Percentiles rank a stretch among this genome's conserved stretches.
These are phyloP conservation scores for Mimosa pudica DNA, from an alignment of 306 rosid genomes.

Conservation along the genomic window DNA sequence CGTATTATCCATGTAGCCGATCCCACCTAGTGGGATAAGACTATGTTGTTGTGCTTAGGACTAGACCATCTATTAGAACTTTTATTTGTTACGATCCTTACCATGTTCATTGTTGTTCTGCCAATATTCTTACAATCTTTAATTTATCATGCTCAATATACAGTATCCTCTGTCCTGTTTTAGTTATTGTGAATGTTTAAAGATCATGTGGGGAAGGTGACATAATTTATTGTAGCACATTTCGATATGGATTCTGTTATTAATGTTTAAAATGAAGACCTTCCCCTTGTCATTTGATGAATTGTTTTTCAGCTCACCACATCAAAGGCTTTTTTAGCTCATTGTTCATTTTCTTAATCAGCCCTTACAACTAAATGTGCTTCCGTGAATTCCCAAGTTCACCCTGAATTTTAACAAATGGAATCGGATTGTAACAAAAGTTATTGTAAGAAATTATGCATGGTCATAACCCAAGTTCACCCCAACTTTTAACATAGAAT, in stretches of 20 bases:
- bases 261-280: not conserved
- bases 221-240: not conserved
- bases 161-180: not conserved
- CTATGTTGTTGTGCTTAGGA: not conserved
- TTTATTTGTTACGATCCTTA: not conserved
- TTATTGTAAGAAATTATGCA: not conserved
- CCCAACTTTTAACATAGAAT: not conserved
- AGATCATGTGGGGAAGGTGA: conserved; percentile 1
- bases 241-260: not conserved
- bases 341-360: not conserved
- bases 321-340: not conserved
- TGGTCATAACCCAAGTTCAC: not conserved
- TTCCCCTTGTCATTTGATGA: not conserved
- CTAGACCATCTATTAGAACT: not conserved
- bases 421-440: not conserved
- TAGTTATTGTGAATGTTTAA: not conserved
- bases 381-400: not conserved
- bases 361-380: not conserved
- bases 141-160: not conserved
- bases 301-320: not conserved
- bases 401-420: not conserved
- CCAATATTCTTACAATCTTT: not conserved
- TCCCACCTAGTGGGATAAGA: too few species aligned
- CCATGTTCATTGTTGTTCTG: not conserved
- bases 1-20: too few species aligned